Conservation (phyloP, 352 stramenopile genomes). For the Pythium apleroticum region DNA sequence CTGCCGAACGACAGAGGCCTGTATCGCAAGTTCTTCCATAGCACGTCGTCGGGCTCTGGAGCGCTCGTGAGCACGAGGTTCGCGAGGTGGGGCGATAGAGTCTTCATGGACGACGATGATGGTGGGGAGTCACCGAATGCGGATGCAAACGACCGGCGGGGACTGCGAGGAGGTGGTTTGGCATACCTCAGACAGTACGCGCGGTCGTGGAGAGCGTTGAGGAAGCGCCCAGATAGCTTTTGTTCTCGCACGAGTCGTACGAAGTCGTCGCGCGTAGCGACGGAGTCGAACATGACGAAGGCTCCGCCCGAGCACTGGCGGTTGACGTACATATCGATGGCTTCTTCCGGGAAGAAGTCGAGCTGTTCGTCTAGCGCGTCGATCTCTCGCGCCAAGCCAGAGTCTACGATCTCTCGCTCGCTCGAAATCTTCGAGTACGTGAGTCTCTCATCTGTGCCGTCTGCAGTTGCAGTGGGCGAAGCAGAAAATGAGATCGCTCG, state of each 20-base stretch:
- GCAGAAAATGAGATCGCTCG: conserved; percentile 16
- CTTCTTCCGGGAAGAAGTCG: conserved; percentile 71
- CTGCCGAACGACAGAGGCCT: conserved; percentile 43
- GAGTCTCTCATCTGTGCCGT: background rate
- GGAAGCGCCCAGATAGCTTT: conserved; percentile 35
- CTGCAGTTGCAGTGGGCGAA: background rate
- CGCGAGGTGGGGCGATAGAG: conserved; percentile 42
- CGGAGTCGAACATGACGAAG: conserved; percentile 76
- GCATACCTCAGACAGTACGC: conserved; percentile 21
- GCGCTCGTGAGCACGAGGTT: conserved; percentile 63
- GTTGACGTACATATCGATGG: conserved; percentile 56
- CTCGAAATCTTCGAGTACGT: conserved; percentile 34
- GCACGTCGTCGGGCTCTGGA: conserved; percentile 73
- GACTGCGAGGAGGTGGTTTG: conserved; percentile 19
- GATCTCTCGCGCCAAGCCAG: conserved; percentile 21
- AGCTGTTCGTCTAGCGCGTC: conserved; percentile 60
- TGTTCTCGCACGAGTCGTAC: conserved; percentile 49
- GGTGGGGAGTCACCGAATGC: background rate
- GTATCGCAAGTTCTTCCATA: conserved; percentile 77
- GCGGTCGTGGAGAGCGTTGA: conserved; percentile 40
- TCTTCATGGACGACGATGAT: background rate
- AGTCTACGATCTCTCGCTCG: conserved; percentile 34
- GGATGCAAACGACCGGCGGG: conserved; percentile 8
- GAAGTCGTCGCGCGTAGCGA: conserved; percentile 57
- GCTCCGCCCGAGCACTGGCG: conserved; percentile 60